These are phyloP conservation scores for Solanum bulbocastanum DNA, from an alignment of 257 asterid species.

Conservation along the genomic window DNA sequence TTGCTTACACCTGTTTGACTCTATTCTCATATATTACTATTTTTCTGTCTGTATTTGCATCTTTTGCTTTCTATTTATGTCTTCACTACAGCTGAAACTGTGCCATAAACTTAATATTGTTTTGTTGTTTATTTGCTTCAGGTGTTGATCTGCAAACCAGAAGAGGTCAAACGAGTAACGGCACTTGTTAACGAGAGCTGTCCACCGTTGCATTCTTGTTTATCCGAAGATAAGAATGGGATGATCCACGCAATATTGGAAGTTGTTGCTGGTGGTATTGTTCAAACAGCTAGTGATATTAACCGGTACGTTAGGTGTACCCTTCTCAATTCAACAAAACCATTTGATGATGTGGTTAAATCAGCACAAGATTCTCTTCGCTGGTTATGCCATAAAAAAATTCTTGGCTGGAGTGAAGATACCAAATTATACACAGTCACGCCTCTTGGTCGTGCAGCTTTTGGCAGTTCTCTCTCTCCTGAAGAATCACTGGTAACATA, in stretches of 20 bases:
- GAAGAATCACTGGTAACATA: slow-evolving; percentile 84
- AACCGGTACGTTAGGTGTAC: slow-evolving; percentile 94
- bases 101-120: not conserved
- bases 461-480: slow-evolving; percentile 95
- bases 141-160: slow-evolving; percentile 90
- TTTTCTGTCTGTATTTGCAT: slow-evolving; percentile 2
- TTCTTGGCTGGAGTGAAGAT: slow-evolving; percentile 88
- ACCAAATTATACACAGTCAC: slow-evolving; percentile 83
- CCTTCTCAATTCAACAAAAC: slow-evolving; percentile 88
- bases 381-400: slow-evolving; percentile 87
- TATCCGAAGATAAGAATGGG: slow-evolving; percentile 97
- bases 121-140: slow-evolving; percentile 14
- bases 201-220: slow-evolving; percentile 90
- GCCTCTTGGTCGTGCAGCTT: slow-evolving; percentile 97
- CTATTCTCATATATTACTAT: not conserved
- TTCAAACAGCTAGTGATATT: slow-evolving; percentile 89
- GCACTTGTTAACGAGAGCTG: slow-evolving; percentile 74
- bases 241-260: slow-evolving; percentile 98
- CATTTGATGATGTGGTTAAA: slow-evolving; percentile 93
- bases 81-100: not conserved
- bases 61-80: slow-evolving; percentile 3
- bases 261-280: slow-evolving; percentile 99
- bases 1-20: not conserved
- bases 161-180: slow-evolving; percentile 67
- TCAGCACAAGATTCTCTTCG: slow-evolving; percentile 97